Conservation (phyloP, 1,284 basidiomycete genomes). For the Ceratobasidium sp. region DNA sequence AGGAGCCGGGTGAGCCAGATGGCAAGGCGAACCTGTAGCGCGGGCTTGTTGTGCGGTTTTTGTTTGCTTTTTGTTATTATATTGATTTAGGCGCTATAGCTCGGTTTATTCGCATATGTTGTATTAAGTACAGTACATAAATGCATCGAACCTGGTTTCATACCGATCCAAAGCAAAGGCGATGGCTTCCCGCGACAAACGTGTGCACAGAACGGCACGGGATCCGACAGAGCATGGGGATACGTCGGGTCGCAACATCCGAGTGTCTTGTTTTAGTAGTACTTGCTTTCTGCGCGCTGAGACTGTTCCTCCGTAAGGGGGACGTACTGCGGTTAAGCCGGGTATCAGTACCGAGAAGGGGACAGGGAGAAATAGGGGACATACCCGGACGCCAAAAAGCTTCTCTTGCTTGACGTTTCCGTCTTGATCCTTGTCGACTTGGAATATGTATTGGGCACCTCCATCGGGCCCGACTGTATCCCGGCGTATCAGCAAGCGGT, state of each 20-base stretch:
- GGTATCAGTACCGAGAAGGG: constrained; percentile 2
- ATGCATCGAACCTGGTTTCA: constrained; percentile 36
- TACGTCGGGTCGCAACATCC: constrained; percentile 12
- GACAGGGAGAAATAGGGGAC: constrained; percentile 49
- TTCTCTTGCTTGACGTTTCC: constrained; percentile 72
- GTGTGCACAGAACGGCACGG: neutral
- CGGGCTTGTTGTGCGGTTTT: neutral
- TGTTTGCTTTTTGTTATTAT: constrained; percentile 24
- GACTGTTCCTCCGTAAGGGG: constrained; percentile 39
- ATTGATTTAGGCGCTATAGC: neutral
- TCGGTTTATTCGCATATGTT: constrained; percentile 38
- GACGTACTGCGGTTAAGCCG: constrained; percentile 18
- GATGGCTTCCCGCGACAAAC: constrained; percentile 1
- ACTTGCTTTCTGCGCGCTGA: constrained; percentile 36
- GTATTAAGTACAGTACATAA: constrained; percentile 40
- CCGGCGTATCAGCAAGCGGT: neutral
- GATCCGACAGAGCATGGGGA: constrained; percentile 3
- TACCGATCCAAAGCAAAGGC: constrained; percentile 2
- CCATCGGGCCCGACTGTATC: constrained; percentile 67
- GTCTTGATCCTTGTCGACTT: constrained; percentile 79
- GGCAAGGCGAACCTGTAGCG: constrained; percentile 35
- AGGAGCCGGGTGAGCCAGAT: constrained; percentile 39
- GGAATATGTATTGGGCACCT: constrained; percentile 65
- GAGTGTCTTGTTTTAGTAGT: constrained; percentile 13
- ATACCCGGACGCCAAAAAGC: constrained; percentile 82